phyloP scores from a whole-genome alignment of 2,329 filamentous ascomycete genomes.

The Penicillium fuscoglaucum region DNA sequence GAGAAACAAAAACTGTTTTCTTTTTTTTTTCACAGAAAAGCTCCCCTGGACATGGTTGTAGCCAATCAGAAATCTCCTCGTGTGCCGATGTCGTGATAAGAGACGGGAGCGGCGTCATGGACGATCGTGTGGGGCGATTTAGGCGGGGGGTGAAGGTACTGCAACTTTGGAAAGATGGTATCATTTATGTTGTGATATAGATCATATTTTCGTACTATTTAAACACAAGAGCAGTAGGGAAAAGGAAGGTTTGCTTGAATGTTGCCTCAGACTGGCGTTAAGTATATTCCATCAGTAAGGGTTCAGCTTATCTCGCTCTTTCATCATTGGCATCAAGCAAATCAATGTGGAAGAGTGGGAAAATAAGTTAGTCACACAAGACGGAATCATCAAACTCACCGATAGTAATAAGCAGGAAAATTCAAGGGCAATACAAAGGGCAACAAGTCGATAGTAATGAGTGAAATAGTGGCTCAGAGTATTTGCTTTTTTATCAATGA shows the following conservation, averaged over 20 bases:
- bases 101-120: constrained; percentile 4
- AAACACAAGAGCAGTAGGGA: background rate
- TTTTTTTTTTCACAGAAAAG: background rate
- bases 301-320: background rate
- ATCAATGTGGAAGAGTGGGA: background rate
- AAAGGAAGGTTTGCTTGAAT: background rate
- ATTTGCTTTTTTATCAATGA: background rate
- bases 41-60: background rate
- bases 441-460: background rate
- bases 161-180: background rate
- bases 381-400: background rate
- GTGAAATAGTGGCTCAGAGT: background rate
- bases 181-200: background rate
- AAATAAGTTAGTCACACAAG: background rate
- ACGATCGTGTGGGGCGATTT: background rate
- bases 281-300: background rate
- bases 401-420: background rate
- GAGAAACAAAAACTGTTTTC: background rate
- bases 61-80: constrained; percentile 4
- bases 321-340: background rate
- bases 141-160: background rate
- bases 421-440: background rate
- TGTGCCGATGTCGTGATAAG: constrained; percentile 31
- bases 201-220: background rate
- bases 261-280: background rate